phyloP scores from a whole-genome alignment of 2,329 filamentous ascomycete genomes.

The Cadophora sp. region DNA sequence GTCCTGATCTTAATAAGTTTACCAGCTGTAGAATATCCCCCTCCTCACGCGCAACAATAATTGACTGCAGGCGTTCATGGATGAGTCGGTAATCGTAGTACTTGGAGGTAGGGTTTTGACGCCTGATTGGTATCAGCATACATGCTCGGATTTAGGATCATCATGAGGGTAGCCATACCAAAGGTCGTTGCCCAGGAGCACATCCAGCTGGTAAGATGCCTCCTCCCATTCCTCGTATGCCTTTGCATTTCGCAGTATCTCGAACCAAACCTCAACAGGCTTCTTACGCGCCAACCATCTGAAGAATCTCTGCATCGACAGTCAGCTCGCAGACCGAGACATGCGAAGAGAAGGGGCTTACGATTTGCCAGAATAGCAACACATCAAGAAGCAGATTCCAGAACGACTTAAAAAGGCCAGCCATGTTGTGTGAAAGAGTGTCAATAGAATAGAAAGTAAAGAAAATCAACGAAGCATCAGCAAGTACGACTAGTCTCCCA shows the following conservation, averaged over 20 bases:
- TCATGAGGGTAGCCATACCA: conserved; percentile 61
- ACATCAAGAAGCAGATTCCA: conserved; percentile 58
- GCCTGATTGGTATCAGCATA: conserved; percentile 58
- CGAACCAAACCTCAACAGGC: conserved; percentile 68
- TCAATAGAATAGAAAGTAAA: background rate
- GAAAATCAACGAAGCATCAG: background rate
- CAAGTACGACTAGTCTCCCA: background rate
- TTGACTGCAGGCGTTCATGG: conserved; percentile 73
- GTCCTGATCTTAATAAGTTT: conserved; percentile 79
- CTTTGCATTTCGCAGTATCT: conserved; percentile 69
- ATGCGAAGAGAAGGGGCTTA: conserved; percentile 17
- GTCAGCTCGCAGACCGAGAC: conserved; percentile 17
- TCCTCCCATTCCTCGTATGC: conserved; percentile 87
- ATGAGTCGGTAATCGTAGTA: conserved; percentile 90
- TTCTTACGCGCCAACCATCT: conserved; percentile 72
- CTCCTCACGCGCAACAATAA: conserved; percentile 72
- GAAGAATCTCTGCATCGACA: conserved; percentile 63
- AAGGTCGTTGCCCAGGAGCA: conserved; percentile 78
- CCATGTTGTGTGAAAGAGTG: conserved; percentile 33
- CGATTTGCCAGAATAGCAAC: conserved; percentile 36
- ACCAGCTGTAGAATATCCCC: conserved; percentile 77
- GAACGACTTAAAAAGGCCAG: conserved; percentile 49
- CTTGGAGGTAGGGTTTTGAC: conserved; percentile 79
- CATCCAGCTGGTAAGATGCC: conserved; percentile 83
- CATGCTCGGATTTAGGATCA: background rate